A percentile compares a stretch with the other conserved stretches of the same genome.
These are phyloP conservation scores for Zarea fungicola DNA, from an alignment of 2,329 filamentous ascomycete genomes.

Conservation along the genomic window DNA sequence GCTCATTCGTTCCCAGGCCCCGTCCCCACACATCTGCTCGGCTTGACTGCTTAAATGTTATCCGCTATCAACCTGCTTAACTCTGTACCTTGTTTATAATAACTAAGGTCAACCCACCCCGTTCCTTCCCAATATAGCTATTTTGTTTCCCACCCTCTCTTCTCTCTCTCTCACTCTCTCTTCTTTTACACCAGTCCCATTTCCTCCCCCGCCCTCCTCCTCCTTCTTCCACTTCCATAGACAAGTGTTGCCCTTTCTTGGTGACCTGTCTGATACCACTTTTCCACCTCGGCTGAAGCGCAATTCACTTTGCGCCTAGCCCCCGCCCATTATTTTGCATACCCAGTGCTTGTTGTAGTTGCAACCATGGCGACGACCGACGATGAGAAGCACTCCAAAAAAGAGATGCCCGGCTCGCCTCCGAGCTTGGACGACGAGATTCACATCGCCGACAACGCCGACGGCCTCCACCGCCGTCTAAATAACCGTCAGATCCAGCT, in stretches of 20 bases:
- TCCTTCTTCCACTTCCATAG: neutral
- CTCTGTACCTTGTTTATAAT: neutral
- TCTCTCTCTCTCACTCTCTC: neutral
- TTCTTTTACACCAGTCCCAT: neutral
- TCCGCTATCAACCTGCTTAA: neutral
- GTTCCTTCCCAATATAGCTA: neutral
- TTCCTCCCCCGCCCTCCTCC: neutral
- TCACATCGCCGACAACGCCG: slow-evolving; percentile 27
- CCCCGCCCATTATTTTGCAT: neutral
- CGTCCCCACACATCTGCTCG: too few species aligned
- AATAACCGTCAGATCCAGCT: slow-evolving; percentile 53
- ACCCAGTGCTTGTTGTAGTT: neutral
- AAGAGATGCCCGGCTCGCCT: slow-evolving; percentile 19
- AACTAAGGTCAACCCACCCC: slow-evolving; percentile 1
- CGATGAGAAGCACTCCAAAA: slow-evolving; percentile 19
- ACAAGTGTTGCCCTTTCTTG: neutral
- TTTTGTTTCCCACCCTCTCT: neutral
- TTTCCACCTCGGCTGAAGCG: neutral
- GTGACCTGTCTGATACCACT: neutral
- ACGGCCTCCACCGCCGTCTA: slow-evolving; percentile 42
- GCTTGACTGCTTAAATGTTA: too few species aligned
- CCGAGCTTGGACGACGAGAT: slow-evolving; percentile 20
- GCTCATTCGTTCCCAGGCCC: too few species aligned
- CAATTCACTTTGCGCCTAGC: slow-evolving; percentile 7
- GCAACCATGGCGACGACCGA: slow-evolving; percentile 12